Evolutionary conservation across 2,329 filamentous ascomycete species (phyloP), one percentile per base, ranked within the genome.

Genomic region (Pseudogymnoascus sp.): DNA sequence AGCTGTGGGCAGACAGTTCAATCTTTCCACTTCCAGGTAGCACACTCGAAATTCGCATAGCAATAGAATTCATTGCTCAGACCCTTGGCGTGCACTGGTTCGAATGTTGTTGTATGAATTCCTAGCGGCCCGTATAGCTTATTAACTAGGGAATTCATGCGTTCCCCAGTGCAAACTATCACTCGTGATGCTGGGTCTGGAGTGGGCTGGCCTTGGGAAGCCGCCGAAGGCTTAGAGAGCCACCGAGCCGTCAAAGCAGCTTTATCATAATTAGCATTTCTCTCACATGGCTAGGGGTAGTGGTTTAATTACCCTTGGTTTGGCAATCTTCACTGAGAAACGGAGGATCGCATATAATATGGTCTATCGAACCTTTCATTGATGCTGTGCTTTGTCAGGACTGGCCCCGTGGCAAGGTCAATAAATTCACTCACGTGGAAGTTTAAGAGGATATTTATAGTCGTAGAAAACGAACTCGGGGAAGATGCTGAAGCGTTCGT

Each of bases 261-360:
- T 89, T 67, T 35, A 63, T 31, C n/a, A 42, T 17, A 59, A 9
- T 67, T 19, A 59, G 15, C 13, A 17, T 3, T 9, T 6, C 5
- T 33, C 17, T 15, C 26, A 19, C 4, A 57, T 35, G 9, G 26
- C 17, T 57, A 33, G 50, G 50, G 50, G 17, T 6, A 57, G 50
- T 33, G 19, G 10, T 33, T 33, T 57, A 33, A 57, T 68, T 69
- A 88, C 87, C 79, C 78, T 91, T 92, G 0, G 88, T 91, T 73
- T 93, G 89, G 72, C 90, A 93, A 71, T 93, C 89, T 66, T 89
- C 83, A 73, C 85, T 91, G 36, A 93, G 78, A 73, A 93, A 93
- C 0, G 90, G 90, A 8, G 90, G 90, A 71, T 95, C 90, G 68
- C 83, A 84, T 63, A 93, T 87, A 65, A 93, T 82, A 62, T 85